phyloP scores from a whole-genome alignment of 306 rosid species.

The Biancaea sappan region DNA sequence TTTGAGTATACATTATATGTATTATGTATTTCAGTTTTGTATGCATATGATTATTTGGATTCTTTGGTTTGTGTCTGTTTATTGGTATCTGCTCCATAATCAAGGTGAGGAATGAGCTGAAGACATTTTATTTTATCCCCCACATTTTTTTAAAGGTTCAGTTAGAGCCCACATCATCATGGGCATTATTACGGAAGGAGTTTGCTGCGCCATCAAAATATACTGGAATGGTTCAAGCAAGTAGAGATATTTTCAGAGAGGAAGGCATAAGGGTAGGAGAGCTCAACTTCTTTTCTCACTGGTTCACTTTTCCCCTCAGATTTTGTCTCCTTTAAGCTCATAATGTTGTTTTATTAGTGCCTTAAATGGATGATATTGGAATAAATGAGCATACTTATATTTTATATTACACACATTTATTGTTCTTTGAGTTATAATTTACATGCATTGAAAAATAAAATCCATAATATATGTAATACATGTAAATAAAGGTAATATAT shows the following conservation, averaged over 20 bases:
- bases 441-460: background rate
- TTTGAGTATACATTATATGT: background rate
- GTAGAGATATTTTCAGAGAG: conserved; percentile 86
- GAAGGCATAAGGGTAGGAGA: conserved; percentile 77
- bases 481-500: background rate
- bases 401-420: background rate
- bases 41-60: background rate
- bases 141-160: conserved; percentile 66
- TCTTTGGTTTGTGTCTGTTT: background rate
- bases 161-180: conserved; percentile 82
- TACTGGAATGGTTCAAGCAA: conserved; percentile 90
- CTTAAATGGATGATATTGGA: background rate
- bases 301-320: background rate
- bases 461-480: background rate
- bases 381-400: background rate
- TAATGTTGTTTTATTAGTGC: background rate
- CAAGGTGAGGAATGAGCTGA: conserved; percentile 2
- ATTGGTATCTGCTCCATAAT: conserved; percentile 1
- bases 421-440: background rate
- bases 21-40: background rate
- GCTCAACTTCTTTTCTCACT: background rate
- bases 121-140: background rate
- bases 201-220: conserved; percentile 70
- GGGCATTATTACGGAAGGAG: conserved; percentile 69
- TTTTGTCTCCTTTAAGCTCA: background rate